Conservation (phyloP, 2,329 filamentous ascomycete genomes). For the Ascochyta viciae-villosae region DNA sequence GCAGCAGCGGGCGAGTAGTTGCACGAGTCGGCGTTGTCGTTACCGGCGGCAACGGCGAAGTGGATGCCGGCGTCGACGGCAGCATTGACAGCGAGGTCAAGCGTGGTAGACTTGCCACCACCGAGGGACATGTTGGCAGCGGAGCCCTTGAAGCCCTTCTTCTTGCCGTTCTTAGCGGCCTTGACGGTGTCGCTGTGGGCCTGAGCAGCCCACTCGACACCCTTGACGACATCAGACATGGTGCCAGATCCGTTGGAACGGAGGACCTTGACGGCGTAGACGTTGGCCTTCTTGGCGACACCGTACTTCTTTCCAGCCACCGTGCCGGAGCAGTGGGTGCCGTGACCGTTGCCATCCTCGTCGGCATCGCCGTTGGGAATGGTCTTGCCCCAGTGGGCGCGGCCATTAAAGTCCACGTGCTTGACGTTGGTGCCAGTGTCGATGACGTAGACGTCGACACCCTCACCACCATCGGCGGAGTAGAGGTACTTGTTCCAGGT, state of each 20-base stretch:
- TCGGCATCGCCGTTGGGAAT: constrained; percentile 86
- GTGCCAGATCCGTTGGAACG: constrained; percentile 95
- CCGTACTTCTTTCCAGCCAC: constrained; percentile 98
- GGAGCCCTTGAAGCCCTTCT: constrained; percentile 98
- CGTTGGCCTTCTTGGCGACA: constrained; percentile 97
- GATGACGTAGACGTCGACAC: constrained; percentile 98
- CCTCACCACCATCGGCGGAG: constrained; percentile 86
- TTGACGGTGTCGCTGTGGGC: constrained; percentile 78
- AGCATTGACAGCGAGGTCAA: constrained; percentile 92
- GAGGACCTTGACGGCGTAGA: constrained; percentile 98
- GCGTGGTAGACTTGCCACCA: constrained; percentile 91
- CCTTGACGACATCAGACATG: constrained; percentile 99
- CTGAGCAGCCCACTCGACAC: constrained; percentile 91
- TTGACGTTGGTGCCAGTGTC: constrained; percentile 94
- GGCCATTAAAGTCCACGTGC: constrained; percentile 97
- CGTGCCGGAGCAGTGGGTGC: constrained; percentile 98
- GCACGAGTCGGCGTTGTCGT: constrained; percentile 98
- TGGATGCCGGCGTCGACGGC: constrained; percentile 91
- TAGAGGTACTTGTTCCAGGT: constrained; percentile 99
- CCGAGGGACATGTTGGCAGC: constrained; percentile 99
- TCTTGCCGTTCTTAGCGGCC: constrained; percentile 83
- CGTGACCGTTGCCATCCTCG: constrained; percentile 95
- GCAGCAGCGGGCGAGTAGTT: constrained; percentile 98
- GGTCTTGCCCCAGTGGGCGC: constrained; percentile 96
- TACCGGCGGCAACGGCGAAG: constrained; percentile 97